phyloP scores from a whole-genome alignment of 352 stramenopile genomes.

The Blastocystis sp. region DNA sequence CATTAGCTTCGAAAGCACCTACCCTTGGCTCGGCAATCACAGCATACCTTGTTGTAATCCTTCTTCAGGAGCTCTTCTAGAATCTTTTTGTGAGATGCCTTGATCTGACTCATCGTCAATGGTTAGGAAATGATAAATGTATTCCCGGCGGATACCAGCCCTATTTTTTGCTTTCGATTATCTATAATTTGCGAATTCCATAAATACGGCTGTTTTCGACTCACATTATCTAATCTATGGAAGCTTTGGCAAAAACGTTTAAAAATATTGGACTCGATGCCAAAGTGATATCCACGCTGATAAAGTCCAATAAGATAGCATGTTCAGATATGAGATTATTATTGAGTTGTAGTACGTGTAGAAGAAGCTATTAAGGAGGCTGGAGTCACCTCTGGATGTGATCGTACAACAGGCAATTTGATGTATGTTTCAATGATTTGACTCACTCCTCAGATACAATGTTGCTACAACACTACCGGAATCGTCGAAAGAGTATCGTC shows the following conservation, averaged over 20 bases:
- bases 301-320: slow-evolving; percentile 15
- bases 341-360: background rate
- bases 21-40: slow-evolving; percentile 54
- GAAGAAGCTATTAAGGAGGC: slow-evolving; percentile 51
- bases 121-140: background rate
- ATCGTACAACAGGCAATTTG: slow-evolving; percentile 43
- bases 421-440: background rate
- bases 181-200: background rate
- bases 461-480: slow-evolving; percentile 4
- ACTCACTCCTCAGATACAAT: slow-evolving; percentile 4
- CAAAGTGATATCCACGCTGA: slow-evolving; percentile 1
- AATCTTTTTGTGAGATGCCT: slow-evolving; percentile 58
- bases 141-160: background rate
- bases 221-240: background rate
- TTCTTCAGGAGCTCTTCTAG: slow-evolving; percentile 59
- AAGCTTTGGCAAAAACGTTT: slow-evolving; percentile 4
- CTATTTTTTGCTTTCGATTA: background rate
- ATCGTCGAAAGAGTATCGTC: slow-evolving; percentile 12
- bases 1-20: background rate
- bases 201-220: background rate
- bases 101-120: slow-evolving; percentile 49
- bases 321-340: background rate
- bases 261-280: slow-evolving; percentile 28
- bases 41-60: slow-evolving; percentile 60
- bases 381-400: slow-evolving; percentile 23